Evolutionary conservation across 768 basidiomycete species (phyloP).

Genomic region (Kwoniella bestiolae): DNA sequence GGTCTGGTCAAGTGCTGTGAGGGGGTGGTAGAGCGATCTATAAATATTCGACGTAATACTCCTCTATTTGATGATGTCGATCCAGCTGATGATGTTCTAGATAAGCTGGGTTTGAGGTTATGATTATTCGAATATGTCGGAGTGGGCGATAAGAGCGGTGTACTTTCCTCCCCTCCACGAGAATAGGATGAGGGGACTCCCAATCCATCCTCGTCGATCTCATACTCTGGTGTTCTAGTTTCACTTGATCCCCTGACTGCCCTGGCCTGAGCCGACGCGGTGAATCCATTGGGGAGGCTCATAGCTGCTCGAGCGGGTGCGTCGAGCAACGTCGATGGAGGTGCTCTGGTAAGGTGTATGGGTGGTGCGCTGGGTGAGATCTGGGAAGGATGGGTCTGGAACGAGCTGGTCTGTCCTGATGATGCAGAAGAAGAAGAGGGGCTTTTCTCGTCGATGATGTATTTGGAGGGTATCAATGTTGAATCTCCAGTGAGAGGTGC

Average conservation of each 20-base stretch:
- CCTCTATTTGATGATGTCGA: conserved; percentile 36
- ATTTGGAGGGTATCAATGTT: conserved; percentile 43
- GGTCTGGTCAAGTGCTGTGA: conserved; percentile 54
- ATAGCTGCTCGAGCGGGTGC: conserved; percentile 56
- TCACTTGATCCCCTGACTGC: conserved; percentile 47
- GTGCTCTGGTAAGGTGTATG: conserved; percentile 35
- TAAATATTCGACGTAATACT: conserved; percentile 52
- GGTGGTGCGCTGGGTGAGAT: conserved; percentile 4
- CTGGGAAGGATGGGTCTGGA: conserved; percentile 23
- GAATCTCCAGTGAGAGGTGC: conserved; percentile 42
- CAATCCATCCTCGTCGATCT: conserved; percentile 30
- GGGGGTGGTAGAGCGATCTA: conserved; percentile 51
- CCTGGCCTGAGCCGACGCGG: conserved; percentile 51
- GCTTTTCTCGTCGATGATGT: conserved; percentile 27
- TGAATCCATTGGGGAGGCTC: conserved; percentile 51
- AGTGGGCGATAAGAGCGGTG: conserved; percentile 32
- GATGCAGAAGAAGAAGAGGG: conserved; percentile 22
- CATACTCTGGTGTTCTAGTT: conserved; percentile 47
- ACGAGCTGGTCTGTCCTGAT: conserved; percentile 14
- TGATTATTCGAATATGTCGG: conserved; percentile 16
- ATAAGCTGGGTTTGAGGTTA: conserved; percentile 18
- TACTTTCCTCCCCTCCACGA: conserved; percentile 21
- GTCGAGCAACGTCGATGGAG: conserved; percentile 47
- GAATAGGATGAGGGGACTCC: conserved; percentile 3
- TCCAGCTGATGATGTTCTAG: conserved; percentile 43